A percentile compares a stretch with the other conserved stretches of the same genome.
phyloP scores from a whole-genome alignment of 1,284 basidiomycete genomes.

The Somion occarium region DNA sequence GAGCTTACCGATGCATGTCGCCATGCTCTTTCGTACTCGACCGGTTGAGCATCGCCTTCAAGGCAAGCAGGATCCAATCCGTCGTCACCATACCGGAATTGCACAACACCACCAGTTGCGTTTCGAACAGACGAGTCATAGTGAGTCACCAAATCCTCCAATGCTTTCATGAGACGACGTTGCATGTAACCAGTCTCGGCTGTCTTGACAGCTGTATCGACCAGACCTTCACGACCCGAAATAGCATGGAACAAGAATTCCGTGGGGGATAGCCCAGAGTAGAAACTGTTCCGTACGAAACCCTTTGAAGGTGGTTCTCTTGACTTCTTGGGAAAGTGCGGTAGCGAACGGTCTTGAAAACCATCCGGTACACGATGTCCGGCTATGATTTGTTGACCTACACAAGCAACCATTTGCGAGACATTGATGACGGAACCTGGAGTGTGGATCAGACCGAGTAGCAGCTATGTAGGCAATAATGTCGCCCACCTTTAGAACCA shows the following conservation, averaged over 20 bases:
- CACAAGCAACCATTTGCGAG: constrained; percentile 99
- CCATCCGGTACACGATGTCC: constrained; percentile 98
- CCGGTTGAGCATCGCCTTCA: constrained; percentile 91
- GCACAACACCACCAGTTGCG: constrained; percentile 94
- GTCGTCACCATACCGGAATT: constrained; percentile 97
- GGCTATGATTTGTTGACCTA: constrained; percentile 98
- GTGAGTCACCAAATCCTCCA: constrained; percentile 96
- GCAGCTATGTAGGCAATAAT: not conserved
- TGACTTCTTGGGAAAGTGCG: constrained; percentile 98
- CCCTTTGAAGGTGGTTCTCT: constrained; percentile 97
- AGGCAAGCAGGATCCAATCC: constrained; percentile 95
- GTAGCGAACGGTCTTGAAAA: constrained; percentile 97
- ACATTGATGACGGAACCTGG: constrained; percentile 98
- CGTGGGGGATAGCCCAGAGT: constrained; percentile 88
- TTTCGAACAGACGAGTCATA: constrained; percentile 98
- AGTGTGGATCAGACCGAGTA: constrained; percentile 3
- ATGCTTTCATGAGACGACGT: constrained; percentile 96
- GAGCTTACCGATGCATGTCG: constrained; percentile 76
- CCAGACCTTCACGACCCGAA: constrained; percentile 96
- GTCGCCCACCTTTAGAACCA: constrained; percentile 85
- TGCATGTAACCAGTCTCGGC: constrained; percentile 99
- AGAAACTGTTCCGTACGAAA: constrained; percentile 98
- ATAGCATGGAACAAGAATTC: constrained; percentile 99
- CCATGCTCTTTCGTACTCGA: constrained; percentile 89
- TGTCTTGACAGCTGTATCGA: constrained; percentile 99